A percentile compares a stretch with the other conserved stretches of the same genome.
Evolutionary conservation across 306 rosid genomes (phyloP).

Genomic region (Begonia peltatifolia): DNA sequence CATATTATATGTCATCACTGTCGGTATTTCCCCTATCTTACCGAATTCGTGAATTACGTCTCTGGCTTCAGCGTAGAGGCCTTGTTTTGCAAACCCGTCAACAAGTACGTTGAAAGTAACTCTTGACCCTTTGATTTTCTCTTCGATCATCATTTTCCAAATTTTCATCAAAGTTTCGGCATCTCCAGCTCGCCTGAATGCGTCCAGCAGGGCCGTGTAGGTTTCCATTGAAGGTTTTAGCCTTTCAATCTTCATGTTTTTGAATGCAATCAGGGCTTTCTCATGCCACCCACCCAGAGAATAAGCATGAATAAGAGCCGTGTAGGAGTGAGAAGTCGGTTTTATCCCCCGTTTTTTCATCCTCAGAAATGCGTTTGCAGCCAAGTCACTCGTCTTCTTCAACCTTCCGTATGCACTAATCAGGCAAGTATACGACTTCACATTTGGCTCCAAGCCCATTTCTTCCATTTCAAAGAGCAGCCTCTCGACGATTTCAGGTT

Average conservation of each 20-base stretch:
- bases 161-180: slow-evolving; percentile 49
- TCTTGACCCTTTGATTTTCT: slow-evolving; percentile 49
- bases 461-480: slow-evolving; percentile 70
- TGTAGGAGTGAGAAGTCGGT: slow-evolving; percentile 71
- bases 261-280: slow-evolving; percentile 64
- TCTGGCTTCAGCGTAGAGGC: slow-evolving; percentile 66
- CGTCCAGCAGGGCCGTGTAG: slow-evolving; percentile 71
- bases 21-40: slow-evolving; percentile 60
- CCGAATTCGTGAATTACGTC: slow-evolving; percentile 62
- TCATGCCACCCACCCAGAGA: slow-evolving; percentile 69
- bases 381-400: slow-evolving; percentile 69
- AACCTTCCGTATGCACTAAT: slow-evolving; percentile 77
- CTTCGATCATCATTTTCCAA: slow-evolving; percentile 63
- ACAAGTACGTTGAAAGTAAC: slow-evolving; percentile 65
- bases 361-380: slow-evolving; percentile 73
- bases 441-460: slow-evolving; percentile 60
- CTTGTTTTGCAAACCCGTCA: slow-evolving; percentile 90
- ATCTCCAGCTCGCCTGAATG: slow-evolving; percentile 71
- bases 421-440: slow-evolving; percentile 60
- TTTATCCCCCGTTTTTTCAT: slow-evolving; percentile 68
- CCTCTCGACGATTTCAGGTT: slow-evolving; percentile 71
- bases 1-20: slow-evolving; percentile 76
- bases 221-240: slow-evolving; percentile 78
- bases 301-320: slow-evolving; percentile 83
- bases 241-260: slow-evolving; percentile 57